Percentiles rank a stretch among this genome's conserved stretches.
Evolutionary conservation across 2,329 filamentous ascomycete species (phyloP).

Genomic region (Talaromyces sp.): DNA sequence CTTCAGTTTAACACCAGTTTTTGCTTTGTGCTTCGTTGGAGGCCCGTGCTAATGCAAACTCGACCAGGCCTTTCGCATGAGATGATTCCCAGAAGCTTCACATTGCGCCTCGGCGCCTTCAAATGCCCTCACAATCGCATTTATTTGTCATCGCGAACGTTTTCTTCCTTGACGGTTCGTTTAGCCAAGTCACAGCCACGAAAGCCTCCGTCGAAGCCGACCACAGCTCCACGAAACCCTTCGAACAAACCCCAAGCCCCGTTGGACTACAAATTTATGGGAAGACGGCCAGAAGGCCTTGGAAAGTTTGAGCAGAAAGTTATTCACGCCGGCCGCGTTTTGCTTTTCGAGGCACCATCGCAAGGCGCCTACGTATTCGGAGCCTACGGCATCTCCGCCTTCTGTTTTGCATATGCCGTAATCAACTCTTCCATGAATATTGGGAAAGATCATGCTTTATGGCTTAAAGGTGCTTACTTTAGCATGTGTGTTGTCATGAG

Average conservation of each 20-base stretch:
- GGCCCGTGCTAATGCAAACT: constrained; percentile 1
- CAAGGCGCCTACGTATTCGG: constrained; percentile 59
- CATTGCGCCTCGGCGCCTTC: constrained; percentile 22
- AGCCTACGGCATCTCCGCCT: constrained; percentile 52
- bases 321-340: constrained; percentile 50
- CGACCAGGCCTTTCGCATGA: not conserved
- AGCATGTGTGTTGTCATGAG: constrained; percentile 57
- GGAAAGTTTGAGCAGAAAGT: constrained; percentile 46
- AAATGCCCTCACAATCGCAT: constrained; percentile 18
- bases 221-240: constrained; percentile 9
- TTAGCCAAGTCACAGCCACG: constrained; percentile 12
- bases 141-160: constrained; percentile 12
- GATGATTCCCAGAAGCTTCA: constrained; percentile 9
- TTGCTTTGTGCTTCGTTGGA: not conserved
- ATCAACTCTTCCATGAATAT: constrained; percentile 49
- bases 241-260: not conserved
- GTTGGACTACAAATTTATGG: constrained; percentile 18
- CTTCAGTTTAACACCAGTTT: not conserved
- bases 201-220: constrained; percentile 10
- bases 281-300: constrained; percentile 39
- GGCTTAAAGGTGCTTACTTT: constrained; percentile 54
- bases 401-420: constrained; percentile 49
- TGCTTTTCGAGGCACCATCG: constrained; percentile 61
- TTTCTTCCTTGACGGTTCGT: constrained; percentile 16
- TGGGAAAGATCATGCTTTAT: constrained; percentile 47